phyloP scores from a whole-genome alignment of 805 yeast species.

The Wickerhamiella parazyma region DNA sequence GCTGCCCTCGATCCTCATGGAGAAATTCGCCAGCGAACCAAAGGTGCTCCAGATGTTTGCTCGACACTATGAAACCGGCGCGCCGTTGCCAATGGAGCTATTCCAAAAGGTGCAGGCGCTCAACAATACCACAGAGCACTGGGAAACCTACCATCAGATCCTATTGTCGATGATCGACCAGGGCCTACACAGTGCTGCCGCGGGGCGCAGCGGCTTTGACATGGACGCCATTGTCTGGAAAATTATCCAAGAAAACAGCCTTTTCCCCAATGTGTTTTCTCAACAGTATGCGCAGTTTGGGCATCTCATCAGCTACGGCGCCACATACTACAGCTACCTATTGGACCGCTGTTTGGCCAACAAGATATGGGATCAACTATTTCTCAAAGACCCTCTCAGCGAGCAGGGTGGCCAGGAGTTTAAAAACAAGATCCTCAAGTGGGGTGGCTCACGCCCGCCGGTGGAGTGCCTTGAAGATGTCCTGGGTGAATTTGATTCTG shows the following conservation, averaged over 20 bases:
- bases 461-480: conserved; percentile 77
- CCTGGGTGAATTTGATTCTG: conserved; percentile 36
- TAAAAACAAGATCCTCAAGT: conserved; percentile 52
- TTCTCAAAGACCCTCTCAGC: conserved; percentile 55
- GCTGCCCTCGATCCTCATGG: conserved; percentile 93
- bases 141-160: conserved; percentile 76
- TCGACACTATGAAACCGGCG: conserved; percentile 53
- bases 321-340: conserved; percentile 82
- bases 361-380: conserved; percentile 64
- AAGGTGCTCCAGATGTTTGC: conserved; percentile 65
- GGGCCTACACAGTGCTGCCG: conserved; percentile 41
- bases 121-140: conserved; percentile 27
- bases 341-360: conserved; percentile 89
- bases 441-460: conserved; percentile 92
- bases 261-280: conserved; percentile 55
- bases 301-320: conserved; percentile 84
- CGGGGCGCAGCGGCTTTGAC: conserved; percentile 31
- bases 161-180: conserved; percentile 87
- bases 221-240: conserved; percentile 52
- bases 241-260: conserved; percentile 42
- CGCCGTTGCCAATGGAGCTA: conserved; percentile 35
- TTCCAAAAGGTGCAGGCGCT: conserved; percentile 9
- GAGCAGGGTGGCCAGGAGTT: conserved; percentile 65
- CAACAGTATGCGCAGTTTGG: conserved; percentile 94
- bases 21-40: conserved; percentile 72